Percentiles rank a stretch among this genome's conserved stretches.
phyloP scores from a whole-genome alignment of 1,284 basidiomycete species.

The Spongiforma sp. region DNA sequence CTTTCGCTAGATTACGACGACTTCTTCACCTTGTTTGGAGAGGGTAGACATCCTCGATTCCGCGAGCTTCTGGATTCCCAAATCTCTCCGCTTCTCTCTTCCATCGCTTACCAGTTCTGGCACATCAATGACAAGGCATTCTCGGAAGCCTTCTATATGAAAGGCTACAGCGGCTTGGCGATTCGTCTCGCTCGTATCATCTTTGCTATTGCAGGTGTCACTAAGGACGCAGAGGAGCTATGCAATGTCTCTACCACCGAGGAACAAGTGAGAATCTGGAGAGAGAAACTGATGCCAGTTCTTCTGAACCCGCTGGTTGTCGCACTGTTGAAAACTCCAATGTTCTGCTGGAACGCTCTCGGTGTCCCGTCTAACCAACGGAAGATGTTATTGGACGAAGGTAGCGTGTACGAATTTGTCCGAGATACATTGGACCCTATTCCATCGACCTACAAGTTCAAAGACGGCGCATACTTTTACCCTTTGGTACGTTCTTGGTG shows the following conservation, averaged over 20 bases:
- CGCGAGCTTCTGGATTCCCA: conserved; percentile 66
- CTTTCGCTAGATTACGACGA: conserved; percentile 68
- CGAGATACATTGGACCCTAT: conserved; percentile 72
- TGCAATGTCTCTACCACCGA: conserved; percentile 60
- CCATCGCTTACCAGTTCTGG: conserved; percentile 83
- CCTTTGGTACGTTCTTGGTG: conserved; percentile 53
- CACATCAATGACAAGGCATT: conserved; percentile 69
- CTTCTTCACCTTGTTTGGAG: conserved; percentile 78
- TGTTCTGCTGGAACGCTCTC: conserved; percentile 85
- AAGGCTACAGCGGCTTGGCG: conserved; percentile 77
- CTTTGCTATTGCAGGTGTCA: conserved; percentile 66
- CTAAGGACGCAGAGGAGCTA: conserved; percentile 59
- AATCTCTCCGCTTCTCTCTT: conserved; percentile 76
- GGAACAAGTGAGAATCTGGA: conserved; percentile 75
- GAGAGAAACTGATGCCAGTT: conserved; percentile 62
- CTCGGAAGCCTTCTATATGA: conserved; percentile 71
- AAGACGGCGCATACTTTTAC: conserved; percentile 73
- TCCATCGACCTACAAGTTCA: conserved; percentile 53
- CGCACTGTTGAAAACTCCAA: conserved; percentile 62
- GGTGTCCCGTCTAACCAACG: conserved; percentile 83
- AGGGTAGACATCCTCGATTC: conserved; percentile 69
- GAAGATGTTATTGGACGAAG: conserved; percentile 70
- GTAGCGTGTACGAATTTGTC: conserved; percentile 62
- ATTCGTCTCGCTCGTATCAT: conserved; percentile 69
- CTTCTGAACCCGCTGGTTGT: conserved; percentile 72